phyloP scores from a whole-genome alignment of 495 filamentous ascomycete genomes.

The Penicillium arizonense region DNA sequence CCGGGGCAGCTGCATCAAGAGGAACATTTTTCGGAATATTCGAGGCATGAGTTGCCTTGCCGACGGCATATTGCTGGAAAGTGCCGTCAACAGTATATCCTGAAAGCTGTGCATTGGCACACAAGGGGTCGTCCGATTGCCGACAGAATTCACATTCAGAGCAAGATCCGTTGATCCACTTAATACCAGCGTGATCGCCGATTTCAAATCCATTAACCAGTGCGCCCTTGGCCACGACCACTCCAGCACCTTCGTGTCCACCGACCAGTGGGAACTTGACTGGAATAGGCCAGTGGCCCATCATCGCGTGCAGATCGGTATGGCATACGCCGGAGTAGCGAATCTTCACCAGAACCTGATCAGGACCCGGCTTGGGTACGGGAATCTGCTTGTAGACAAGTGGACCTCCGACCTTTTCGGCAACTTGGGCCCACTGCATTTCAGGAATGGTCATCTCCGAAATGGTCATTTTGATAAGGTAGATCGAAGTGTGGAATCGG shows the following conservation, averaged over 20 bases:
- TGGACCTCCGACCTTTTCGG: constrained; percentile 74
- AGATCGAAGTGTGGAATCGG: not conserved
- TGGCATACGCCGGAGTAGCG: constrained; percentile 91
- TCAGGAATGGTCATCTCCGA: constrained; percentile 51
- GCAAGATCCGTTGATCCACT: constrained; percentile 82
- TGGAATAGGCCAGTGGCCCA: constrained; percentile 79
- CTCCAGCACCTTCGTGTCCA: constrained; percentile 83
- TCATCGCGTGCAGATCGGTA: constrained; percentile 79
- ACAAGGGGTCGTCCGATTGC: constrained; percentile 66
- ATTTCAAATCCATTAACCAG: constrained; percentile 67
- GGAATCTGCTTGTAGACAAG: constrained; percentile 75
- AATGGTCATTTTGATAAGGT: constrained; percentile 14
- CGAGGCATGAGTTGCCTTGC: constrained; percentile 76
- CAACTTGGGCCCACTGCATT: constrained; percentile 82
- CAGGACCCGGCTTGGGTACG: constrained; percentile 72
- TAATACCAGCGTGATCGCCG: constrained; percentile 74
- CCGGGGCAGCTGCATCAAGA: constrained; percentile 73
- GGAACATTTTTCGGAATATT: constrained; percentile 67
- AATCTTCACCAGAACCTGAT: constrained; percentile 85
- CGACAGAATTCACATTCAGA: constrained; percentile 72
- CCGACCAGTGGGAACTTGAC: constrained; percentile 82
- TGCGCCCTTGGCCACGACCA: constrained; percentile 72
- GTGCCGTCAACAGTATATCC: constrained; percentile 78
- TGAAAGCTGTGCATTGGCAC: constrained; percentile 61
- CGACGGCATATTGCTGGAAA: constrained; percentile 88